Evolutionary conservation across 495 filamentous ascomycete species (phyloP).

Genomic region (Glonium stellatum): DNA sequence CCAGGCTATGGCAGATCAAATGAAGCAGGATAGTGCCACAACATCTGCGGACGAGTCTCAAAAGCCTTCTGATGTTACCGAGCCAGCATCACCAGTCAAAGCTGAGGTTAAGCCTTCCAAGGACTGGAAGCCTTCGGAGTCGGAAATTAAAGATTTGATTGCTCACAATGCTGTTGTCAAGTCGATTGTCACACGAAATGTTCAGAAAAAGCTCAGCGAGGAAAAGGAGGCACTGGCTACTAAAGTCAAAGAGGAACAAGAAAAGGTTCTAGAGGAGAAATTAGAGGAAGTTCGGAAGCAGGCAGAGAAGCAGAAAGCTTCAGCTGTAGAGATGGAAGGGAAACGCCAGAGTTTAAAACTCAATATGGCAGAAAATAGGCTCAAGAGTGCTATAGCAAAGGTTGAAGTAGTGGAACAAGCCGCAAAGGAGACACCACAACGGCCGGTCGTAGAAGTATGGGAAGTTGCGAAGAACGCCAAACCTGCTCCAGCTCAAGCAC

Average conservation of each 20-base stretch:
- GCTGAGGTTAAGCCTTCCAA: conserved; percentile 21
- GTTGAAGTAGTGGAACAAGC: conserved; percentile 70
- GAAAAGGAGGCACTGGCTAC: conserved; percentile 49
- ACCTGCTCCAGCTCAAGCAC: conserved; percentile 25
- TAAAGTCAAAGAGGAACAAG: conserved; percentile 37
- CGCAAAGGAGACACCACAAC: conserved; percentile 73
- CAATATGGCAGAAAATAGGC: conserved; percentile 72
- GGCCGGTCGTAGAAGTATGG: conserved; percentile 79
- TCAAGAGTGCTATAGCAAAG: conserved; percentile 58
- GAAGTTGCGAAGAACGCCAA: conserved; percentile 66
- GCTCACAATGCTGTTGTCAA: conserved; percentile 57
- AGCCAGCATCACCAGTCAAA: conserved; percentile 2
- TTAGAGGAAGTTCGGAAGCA: conserved; percentile 36
- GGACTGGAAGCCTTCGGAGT: conserved; percentile 40
- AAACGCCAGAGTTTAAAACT: conserved; percentile 64
- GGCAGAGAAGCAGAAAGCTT: conserved; percentile 42
- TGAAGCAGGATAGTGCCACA: not conserved
- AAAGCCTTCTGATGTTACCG: conserved; percentile 14
- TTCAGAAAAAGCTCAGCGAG: conserved; percentile 34
- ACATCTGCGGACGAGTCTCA: conserved; percentile 16
- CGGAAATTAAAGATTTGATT: conserved; percentile 58
- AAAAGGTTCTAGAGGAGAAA: conserved; percentile 36
- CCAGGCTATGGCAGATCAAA: not conserved
- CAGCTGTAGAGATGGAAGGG: conserved; percentile 48
- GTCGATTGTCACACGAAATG: conserved; percentile 59